Evolutionary conservation across 495 filamentous ascomycete genomes (phyloP), one percentile per base, ranked within the genome.

Genomic region (Aspergillus bertholletiae): DNA sequence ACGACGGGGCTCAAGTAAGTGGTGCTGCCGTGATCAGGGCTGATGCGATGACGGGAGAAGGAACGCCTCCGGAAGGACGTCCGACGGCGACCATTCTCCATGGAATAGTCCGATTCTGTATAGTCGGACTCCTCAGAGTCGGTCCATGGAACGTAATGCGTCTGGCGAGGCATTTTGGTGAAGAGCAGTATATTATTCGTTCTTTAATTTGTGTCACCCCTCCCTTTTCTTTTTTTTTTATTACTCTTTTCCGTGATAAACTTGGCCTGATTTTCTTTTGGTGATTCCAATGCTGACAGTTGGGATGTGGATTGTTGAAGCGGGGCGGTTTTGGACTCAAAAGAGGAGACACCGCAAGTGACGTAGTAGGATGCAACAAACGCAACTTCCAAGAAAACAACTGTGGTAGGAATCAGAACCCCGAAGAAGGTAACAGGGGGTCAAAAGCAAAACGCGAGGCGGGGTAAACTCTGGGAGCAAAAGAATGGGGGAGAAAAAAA

Each of bases 101-200:
- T 64, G 24, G 70, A 74, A 52, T 68, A 26, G 44, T 77, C 74
- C 13, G 73, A 70, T 58, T 75, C 74, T 17, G 71, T 72, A 56
- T 62, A 71, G 1, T 76, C 74, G 17, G 67, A 65, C 27, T n/a
- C n/a, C n/a, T 74, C 72, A 20, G 71, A 71, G 30, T 74, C 70
- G 37, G 50, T 58, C 39, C 57, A 18, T 22, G 56, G 50, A 46
- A 53, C 30, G 15, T 23, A 47, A 15, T 62, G 64, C 57, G 62
- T 66, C 17, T 49, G 40, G 11, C 41, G 48, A 22, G 27, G 28
- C 51, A 55, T 55, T 21, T 43, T 50, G 45, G 41, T 41, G 56
- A 23, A 18, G 24, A 23, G 7, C 1, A 20, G 12, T 45, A 26
- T 37, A 2, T 32, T 20, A 18, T 37, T 30, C 27, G 15, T 30